Conservation (phyloP, 805 yeast genomes). For the Pichia rugopelliculosa region DNA sequence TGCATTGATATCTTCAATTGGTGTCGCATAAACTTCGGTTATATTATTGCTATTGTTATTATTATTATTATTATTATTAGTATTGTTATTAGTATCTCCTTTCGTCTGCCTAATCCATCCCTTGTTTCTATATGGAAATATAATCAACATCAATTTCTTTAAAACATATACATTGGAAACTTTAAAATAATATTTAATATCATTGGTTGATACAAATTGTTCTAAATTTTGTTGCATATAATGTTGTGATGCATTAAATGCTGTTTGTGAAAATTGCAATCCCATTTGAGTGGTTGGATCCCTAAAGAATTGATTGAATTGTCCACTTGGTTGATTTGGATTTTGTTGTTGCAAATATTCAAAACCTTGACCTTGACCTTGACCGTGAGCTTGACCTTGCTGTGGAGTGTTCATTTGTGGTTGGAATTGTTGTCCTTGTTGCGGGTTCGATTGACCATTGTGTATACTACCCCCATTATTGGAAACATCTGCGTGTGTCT, state of each 20-base stretch:
- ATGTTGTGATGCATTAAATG: slow-evolving; percentile 73
- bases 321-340: slow-evolving; percentile 7
- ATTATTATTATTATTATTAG: slow-evolving; percentile 18
- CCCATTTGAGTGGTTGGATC: slow-evolving; percentile 84
- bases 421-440: slow-evolving; percentile 19
- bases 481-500: slow-evolving; percentile 22
- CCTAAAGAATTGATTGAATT: slow-evolving; percentile 43
- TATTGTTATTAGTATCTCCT: slow-evolving; percentile 22
- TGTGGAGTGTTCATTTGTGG: slow-evolving; percentile 15
- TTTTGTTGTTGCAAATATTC: slow-evolving; percentile 19
- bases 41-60: slow-evolving; percentile 7
- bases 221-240: slow-evolving; percentile 69
- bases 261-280: slow-evolving; percentile 78
- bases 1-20: slow-evolving; percentile 82
- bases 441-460: slow-evolving; percentile 18
- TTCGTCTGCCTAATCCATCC: slow-evolving; percentile 67
- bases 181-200: slow-evolving; percentile 80
- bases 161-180: slow-evolving; percentile 85
- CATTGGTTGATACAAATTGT: slow-evolving; percentile 41
- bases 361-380: neutral
- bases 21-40: slow-evolving; percentile 51
- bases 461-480: neutral
- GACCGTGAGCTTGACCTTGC: slow-evolving; percentile 15
- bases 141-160: slow-evolving; percentile 59
- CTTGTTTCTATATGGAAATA: slow-evolving; percentile 80